Percentiles rank a stretch among this genome's conserved stretches.
Evolutionary conservation across 2,329 filamentous ascomycete species (phyloP).

Genomic region (Xylariales sp.): DNA sequence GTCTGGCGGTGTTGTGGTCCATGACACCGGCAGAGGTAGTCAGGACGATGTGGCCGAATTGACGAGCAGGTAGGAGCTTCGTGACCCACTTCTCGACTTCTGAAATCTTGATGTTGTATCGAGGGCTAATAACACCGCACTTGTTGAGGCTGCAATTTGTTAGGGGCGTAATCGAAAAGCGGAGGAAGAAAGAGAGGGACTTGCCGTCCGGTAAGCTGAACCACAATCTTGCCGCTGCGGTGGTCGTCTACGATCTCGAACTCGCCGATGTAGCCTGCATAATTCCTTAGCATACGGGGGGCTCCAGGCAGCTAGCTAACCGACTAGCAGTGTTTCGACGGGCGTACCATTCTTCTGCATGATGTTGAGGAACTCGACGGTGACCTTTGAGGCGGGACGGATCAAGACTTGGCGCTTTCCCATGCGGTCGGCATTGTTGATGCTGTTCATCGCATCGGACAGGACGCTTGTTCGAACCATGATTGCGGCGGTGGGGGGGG

Average conservation of each 20-base stretch:
- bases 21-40: slow-evolving; percentile 34
- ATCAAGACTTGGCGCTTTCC: slow-evolving; percentile 34
- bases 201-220: slow-evolving; percentile 32
- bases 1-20: slow-evolving; percentile 33
- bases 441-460: slow-evolving; percentile 32
- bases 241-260: slow-evolving; percentile 36
- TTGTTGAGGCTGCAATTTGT: slow-evolving; percentile 30
- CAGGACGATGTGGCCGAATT: slow-evolving; percentile 35
- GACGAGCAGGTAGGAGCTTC: slow-evolving; percentile 32
- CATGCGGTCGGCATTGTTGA: slow-evolving; percentile 35
- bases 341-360: slow-evolving; percentile 34
- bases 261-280: slow-evolving; percentile 31
- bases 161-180: neutral
- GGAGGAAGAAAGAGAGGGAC: neutral
- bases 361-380: slow-evolving; percentile 36
- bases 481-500: slow-evolving; percentile 25
- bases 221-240: slow-evolving; percentile 36
- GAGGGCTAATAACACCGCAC: slow-evolving; percentile 35
- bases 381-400: slow-evolving; percentile 34
- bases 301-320: too few species aligned
- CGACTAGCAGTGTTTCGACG: neutral
- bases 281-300: neutral
- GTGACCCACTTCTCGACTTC: slow-evolving; percentile 33
- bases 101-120: slow-evolving; percentile 34
- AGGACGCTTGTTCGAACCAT: slow-evolving; percentile 36